These are phyloP conservation scores for Serendipita sp. DNA, from an alignment of 768 basidiomycete genomes.

Conservation along the genomic window DNA sequence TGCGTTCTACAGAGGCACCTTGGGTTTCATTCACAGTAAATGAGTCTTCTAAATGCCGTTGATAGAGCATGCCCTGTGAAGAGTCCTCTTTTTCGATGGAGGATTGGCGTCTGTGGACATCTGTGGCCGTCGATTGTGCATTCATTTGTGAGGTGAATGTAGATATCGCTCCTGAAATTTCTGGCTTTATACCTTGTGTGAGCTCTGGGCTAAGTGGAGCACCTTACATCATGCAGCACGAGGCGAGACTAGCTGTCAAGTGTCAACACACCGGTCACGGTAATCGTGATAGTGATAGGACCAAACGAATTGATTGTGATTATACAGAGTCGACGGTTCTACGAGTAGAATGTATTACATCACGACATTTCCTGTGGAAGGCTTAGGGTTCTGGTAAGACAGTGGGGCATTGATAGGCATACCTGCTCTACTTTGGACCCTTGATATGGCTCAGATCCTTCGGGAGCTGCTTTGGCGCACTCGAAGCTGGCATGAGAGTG, in stretches of 20 bases:
- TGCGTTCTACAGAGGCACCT: neutral
- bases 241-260: no score
- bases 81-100: neutral
- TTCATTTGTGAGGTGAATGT: no score
- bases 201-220: neutral
- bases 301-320: no score
- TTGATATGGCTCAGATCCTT: neutral
- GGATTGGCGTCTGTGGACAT: neutral
- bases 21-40: neutral
- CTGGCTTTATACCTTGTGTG: neutral
- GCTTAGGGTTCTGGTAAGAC: no score
- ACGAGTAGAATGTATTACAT: neutral
- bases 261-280: neutral
- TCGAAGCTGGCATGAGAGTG: neutral
- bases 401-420: neutral
- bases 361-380: neutral
- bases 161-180: no score
- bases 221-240: neutral
- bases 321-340: neutral
- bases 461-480: neutral
- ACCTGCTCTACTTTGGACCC: neutral
- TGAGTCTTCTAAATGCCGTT: neutral
- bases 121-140: no score
- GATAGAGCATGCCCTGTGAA: neutral
- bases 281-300: no score